Base-by-base conservation (phyloP, 495 filamentous ascomycete species). In the Penicillium robsamsonii region DNA sequence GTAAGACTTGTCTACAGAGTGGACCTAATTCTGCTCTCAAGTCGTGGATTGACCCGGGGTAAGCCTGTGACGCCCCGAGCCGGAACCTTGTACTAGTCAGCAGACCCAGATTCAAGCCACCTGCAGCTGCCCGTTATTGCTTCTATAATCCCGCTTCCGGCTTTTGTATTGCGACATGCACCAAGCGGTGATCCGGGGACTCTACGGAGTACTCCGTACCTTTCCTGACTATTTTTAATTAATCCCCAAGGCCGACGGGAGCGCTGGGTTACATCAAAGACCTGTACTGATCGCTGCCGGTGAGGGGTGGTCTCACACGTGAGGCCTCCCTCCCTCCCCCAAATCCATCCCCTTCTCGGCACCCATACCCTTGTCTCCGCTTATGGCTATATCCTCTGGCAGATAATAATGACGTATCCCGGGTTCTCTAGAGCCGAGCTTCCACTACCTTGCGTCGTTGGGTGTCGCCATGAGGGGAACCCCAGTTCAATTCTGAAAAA, bases 391-490 rank as follows among this genome's bases (percentile, higher is more conserved):
- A 11, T 10, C 5, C 12, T 18, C n/a, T 49, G 8, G 1, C 30
- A 2, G 2, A 45, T 15, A 8, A 46, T 37, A 50, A 15, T 38
- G n/a, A 10, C 12, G 25, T 15, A 24, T 6, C 41, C 8, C 35
- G 11, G 6, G 9, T 13, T 0, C 9, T 17, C 6, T 0, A 17
- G 10, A 15, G 22, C 20, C 33, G 33, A 41, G 27, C 3, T 40
- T n/a, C 20, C 18, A 13, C 4, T 17, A 6, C 48, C 48, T 50
- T 50, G n/a, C 48, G 22, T 50, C 15, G 13, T 50, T 50, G 5
- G 35, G 35, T 12, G 13, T 41, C 22, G 7, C 22, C 15, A 41
- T 50, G 48, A 50, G 48, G 48, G 48, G 48, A 50, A 50, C 5
- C 22, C 13, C 5, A 35, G 11, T 5, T 38, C 18, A 4, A 38